Conservation (phyloP, 192 early-diverging fungal species). For the Lobosporangium transversale region DNA sequence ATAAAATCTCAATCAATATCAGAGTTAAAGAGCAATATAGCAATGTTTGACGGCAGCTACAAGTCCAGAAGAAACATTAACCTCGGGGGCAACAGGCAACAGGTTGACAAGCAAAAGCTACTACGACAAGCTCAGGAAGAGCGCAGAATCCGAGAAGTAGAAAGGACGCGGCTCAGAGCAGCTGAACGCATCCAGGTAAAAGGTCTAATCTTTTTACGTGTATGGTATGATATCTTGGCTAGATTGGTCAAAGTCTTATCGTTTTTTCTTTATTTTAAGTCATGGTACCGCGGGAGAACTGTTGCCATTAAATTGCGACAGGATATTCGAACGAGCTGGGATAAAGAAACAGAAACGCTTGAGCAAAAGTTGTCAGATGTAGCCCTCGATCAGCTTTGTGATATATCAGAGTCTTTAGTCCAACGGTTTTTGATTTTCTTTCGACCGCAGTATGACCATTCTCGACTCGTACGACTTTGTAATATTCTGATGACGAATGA, state of each 20-base stretch:
- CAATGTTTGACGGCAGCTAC: constrained; percentile 83
- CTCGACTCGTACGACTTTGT: constrained; percentile 30
- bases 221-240: too few relatives aligned
- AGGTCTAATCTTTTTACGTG: neutral
- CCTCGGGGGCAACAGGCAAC: constrained; percentile 77
- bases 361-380: neutral
- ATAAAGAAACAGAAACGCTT: constrained; percentile 14
- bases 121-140: constrained; percentile 78
- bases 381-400: constrained; percentile 10
- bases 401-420: constrained; percentile 4
- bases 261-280: constrained; percentile 33
- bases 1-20: too few relatives aligned
- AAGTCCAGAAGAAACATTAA: constrained; percentile 81
- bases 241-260: neutral
- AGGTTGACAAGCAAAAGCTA: constrained; percentile 74
- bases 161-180: constrained; percentile 65
- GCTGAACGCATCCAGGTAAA: constrained; percentile 74
- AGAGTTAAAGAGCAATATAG: too few relatives aligned
- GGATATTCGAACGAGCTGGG: constrained; percentile 53
- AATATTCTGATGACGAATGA: constrained; percentile 21
- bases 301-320: constrained; percentile 39
- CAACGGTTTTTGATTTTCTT: constrained; percentile 58
- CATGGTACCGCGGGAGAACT: constrained; percentile 68
- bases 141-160: constrained; percentile 74
- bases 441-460: constrained; percentile 32